Evolutionary conservation across 768 basidiomycete species (phyloP), one percentile per base, ranked within the genome.

Genomic region (Lentinula sp.): DNA sequence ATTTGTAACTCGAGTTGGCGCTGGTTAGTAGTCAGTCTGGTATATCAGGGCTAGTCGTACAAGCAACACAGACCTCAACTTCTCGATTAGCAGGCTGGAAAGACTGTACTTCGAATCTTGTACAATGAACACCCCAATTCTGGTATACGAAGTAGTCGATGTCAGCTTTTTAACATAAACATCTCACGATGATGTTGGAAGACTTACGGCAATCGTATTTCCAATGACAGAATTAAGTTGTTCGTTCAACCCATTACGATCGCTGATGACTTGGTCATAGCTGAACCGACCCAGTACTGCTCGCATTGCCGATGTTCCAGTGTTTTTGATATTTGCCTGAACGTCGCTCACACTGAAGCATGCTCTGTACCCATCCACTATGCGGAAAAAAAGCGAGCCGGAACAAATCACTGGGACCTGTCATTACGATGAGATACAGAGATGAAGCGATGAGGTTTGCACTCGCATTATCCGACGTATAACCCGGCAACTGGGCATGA

Each of bases 61-160:
- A 15, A 23, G 7, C 4, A 6, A 39, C 16, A n/a, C 70, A 20
- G 52, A 81, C 80, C 73, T 85, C 83, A 23, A 85, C 81, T 64
- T 84, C 82, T n/a, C 81, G 76, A 58, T 85, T 85, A 3, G 80
- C 79, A 1, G 83, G 83, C 62, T 84, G 78, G 76, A 85, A 85
- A 0, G 77, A 78, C 65, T 85, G 83, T n/a, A 84, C 74, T 64
- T 85, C 83, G 65, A 84, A 85, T 61, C 81, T 71, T 6, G 82
- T 81, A 60, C 83, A 83, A 58, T 82, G 78, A 6, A 85, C 81
- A 41, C 83, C 83, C 83, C 83, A 85, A 61, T 74, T 78, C 78
- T 81, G 57, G 28, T 1, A 41, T 6, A 13, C 8, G 16, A 33
- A 46, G 45, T 46, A 7, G 45, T 1, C 45, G 1, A 13, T 46